Conservation (phyloP, 1,139 yeast species). For the Arxiozyma telluris region DNA sequence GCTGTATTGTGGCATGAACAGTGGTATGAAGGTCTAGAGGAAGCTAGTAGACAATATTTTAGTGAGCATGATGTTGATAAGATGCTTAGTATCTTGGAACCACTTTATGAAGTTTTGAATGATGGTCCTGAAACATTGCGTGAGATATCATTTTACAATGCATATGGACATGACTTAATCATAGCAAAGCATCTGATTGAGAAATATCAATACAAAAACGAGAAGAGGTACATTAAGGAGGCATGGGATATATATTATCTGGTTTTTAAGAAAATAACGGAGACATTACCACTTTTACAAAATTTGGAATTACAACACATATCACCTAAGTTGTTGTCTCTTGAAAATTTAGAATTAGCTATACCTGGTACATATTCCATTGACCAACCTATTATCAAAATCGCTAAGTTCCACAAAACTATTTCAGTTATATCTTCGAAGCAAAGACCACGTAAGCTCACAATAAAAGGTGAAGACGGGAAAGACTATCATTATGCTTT, state of each 20-base stretch:
- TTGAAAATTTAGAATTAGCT: conserved; percentile 74
- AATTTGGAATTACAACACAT: conserved; percentile 86
- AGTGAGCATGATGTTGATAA: conserved; percentile 93
- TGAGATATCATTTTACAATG: conserved; percentile 86
- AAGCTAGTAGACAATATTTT: conserved; percentile 87
- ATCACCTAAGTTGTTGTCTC: conserved; percentile 78
- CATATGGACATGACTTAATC: conserved; percentile 85
- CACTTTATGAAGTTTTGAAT: conserved; percentile 72
- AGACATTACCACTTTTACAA: conserved; percentile 81
- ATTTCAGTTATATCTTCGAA: conserved; percentile 89
- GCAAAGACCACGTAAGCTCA: conserved; percentile 84
- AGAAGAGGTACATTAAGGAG: conserved; percentile 80
- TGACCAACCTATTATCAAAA: conserved; percentile 68
- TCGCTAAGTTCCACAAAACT: conserved; percentile 69
- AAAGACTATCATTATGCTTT: conserved; percentile 70
- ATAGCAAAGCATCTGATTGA: conserved; percentile 94
- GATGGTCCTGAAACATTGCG: conserved; percentile 88
- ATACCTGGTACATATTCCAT: conserved; percentile 91
- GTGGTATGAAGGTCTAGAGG: conserved; percentile 97
- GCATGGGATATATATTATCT: conserved; percentile 97
- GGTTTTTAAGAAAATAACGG: conserved; percentile 82
- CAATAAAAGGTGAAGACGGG: conserved; percentile 83
- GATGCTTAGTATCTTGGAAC: conserved; percentile 87
- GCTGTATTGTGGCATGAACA: conserved; percentile 97
- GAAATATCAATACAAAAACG: conserved; percentile 76